phyloP scores from a whole-genome alignment of 441 rosid genomes.

The Populus hybrid region DNA sequence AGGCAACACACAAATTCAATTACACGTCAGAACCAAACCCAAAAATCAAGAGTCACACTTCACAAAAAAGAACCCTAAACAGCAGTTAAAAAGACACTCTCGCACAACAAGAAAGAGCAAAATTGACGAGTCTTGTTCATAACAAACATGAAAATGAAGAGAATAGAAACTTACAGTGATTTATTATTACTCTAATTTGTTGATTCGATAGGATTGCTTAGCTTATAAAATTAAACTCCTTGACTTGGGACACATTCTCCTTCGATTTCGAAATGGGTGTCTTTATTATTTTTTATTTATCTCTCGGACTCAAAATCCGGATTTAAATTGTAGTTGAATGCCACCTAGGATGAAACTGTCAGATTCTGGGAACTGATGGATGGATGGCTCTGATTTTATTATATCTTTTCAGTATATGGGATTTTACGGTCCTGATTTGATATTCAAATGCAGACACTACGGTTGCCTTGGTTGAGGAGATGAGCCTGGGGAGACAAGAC shows the following conservation, averaged over 20 bases:
- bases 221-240: background rate
- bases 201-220: background rate
- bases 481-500: no score
- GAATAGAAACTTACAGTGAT: conserved; percentile 10
- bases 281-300: conserved; percentile 6
- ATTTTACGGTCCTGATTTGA: conserved; percentile 29
- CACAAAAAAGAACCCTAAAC: background rate
- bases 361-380: conserved; percentile 10
- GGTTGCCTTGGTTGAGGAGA: no score
- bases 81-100: background rate
- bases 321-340: conserved; percentile 60
- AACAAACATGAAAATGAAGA: conserved; percentile 1
- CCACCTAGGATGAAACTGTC: conserved; percentile 43
- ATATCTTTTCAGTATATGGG: conserved; percentile 1
- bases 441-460: conserved; percentile 5
- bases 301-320: conserved; percentile 65
- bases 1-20: conserved; percentile 12
- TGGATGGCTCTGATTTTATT: conserved; percentile 35
- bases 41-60: background rate
- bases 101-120: background rate
- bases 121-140: background rate
- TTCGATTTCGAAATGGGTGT: background rate
- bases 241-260: background rate
- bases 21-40: background rate
- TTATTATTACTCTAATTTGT: conserved; percentile 2